Evolutionary conservation across 2,329 filamentous ascomycete genomes (phyloP).

Genomic region (Neurospora sp.): DNA sequence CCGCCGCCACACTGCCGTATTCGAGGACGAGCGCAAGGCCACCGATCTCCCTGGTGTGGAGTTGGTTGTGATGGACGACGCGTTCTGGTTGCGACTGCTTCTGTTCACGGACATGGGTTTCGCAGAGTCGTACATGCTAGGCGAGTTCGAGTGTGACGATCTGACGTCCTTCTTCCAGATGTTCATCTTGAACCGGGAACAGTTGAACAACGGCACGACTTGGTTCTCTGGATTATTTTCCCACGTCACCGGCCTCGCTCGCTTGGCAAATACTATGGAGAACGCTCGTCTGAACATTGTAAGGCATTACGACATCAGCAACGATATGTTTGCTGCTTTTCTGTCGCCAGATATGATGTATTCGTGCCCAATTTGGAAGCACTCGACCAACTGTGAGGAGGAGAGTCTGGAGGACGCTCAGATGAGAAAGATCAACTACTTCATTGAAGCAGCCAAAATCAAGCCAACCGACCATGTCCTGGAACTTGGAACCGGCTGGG

Average conservation of each 20-base stretch:
- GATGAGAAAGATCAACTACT: slow-evolving; percentile 53
- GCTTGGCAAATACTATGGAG: slow-evolving; percentile 39
- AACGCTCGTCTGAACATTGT: slow-evolving; percentile 56
- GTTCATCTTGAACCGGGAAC: slow-evolving; percentile 59
- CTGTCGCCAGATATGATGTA: slow-evolving; percentile 70
- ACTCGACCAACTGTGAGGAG: slow-evolving; percentile 22
- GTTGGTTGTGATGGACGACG: slow-evolving; percentile 51
- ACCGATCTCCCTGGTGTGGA: slow-evolving; percentile 36
- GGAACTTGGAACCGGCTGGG: slow-evolving; percentile 70
- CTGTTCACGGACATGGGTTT: slow-evolving; percentile 69
- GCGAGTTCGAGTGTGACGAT: slow-evolving; percentile 57
- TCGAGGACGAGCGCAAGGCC: slow-evolving; percentile 28
- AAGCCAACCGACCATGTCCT: slow-evolving; percentile 57
- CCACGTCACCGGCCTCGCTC: not conserved
- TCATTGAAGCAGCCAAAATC: slow-evolving; percentile 55
- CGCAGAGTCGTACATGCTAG: slow-evolving; percentile 63
- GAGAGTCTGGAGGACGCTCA: slow-evolving; percentile 58
- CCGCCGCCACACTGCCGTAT: slow-evolving; percentile 16
- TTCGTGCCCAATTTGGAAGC: slow-evolving; percentile 58
- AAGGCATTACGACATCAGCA: slow-evolving; percentile 67
- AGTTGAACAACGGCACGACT: slow-evolving; percentile 52
- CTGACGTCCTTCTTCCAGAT: slow-evolving; percentile 63
- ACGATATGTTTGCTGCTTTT: slow-evolving; percentile 66
- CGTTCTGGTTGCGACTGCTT: slow-evolving; percentile 60
- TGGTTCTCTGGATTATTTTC: not conserved